Evolutionary conservation across 2,329 filamentous ascomycete species (phyloP), one percentile per base, ranked within the genome.

Genomic region (Aspergillus hortae): DNA sequence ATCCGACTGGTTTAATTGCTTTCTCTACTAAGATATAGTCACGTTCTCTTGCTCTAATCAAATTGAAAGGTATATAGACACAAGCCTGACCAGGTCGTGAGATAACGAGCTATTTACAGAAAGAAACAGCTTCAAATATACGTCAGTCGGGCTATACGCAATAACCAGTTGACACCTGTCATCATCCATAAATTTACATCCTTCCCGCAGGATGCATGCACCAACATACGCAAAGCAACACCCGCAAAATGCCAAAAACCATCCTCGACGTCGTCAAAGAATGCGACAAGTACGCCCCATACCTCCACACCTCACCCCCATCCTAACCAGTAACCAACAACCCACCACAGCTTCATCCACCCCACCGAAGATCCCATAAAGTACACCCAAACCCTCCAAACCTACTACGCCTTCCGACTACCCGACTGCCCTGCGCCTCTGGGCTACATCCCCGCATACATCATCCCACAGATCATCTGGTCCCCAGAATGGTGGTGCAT

Each of bases 371-470:
- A 33, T 12, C 44, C 44, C 15, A 38, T 17, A 2, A 25, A 36
- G 9, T 36, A 33, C 33, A 46, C 32, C 44, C 33, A 15, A 14
- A 35, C 12, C 6, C 32, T 38, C 32, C 25, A 15, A 27, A 27
- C 27, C 2, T 35, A 17, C 46, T 53, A 53, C 27, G 33, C 48
- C 14, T 56, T 56, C 36, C 25, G 17, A 6, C 44, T 54, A 14
- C n/a, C 21, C 11, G 45, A 36, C 7, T 54, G 42, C n/a, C 3
- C 9, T 11, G 1, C 11, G 1, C 35, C 30, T 1, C 42, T 56
- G 2, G 54, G 54, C 10, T 44, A 56, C 36, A 44, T 56, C 15
- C 41, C 43, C 9, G 21, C 38, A 2, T 3, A 15, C 10, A 35
- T 51, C 10, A 44, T 56, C 7, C 12, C 21, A 0, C 30, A 41